Evolutionary conservation across 768 basidiomycete genomes (phyloP), one percentile per base, ranked within the genome.

Genomic region (Coprinellus aureogranulatus): DNA sequence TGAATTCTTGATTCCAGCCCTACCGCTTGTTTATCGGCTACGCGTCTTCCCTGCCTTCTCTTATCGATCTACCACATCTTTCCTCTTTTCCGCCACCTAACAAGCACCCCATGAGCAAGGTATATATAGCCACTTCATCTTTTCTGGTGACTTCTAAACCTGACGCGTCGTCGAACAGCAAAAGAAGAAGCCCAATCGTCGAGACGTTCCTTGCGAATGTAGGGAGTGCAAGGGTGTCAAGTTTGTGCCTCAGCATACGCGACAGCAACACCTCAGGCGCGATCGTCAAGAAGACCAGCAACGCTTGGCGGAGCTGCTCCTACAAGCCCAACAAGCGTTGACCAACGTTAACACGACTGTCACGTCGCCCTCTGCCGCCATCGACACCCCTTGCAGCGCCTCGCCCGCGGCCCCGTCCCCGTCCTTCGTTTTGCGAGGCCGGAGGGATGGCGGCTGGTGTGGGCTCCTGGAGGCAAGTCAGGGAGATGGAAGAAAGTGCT

Each of bases 361-460:
- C n/a, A 39, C 37, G 67, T 6, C 85, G 83, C 39, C 77, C 34
- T 3, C 52, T 51, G 30, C 22, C 2, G 9, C 20, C 49, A 45
- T 41, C 30, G n/a, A 34, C 72, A 8, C 75, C 82, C 45, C 76
- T 80, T 1, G 80, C 82, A 4, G 80, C 72, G 18, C 77, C 77
- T 45, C 73, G 70, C 16, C 78, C 83, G 10, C 78, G 65, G 46
- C 81, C 82, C 44, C 83, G 77, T 26, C 79, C 79, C 23, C 71
- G 64, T 39, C 62, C 69, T 18, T 53, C 41, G 11, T 28, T 73
- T 67, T 31, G 66, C 6, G 78, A 58, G 22, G 70, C 25, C 47
- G 74, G 34, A 40, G 69, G 70, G 22, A 67, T 64, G 28, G 70
- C 62, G 37, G 68, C 57, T 49, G 79, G 58, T 11, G 72, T 59